These are phyloP conservation scores for Lasiodiplodia sp. DNA, from an alignment of 2,329 filamentous ascomycete species.

Conservation along the genomic window DNA sequence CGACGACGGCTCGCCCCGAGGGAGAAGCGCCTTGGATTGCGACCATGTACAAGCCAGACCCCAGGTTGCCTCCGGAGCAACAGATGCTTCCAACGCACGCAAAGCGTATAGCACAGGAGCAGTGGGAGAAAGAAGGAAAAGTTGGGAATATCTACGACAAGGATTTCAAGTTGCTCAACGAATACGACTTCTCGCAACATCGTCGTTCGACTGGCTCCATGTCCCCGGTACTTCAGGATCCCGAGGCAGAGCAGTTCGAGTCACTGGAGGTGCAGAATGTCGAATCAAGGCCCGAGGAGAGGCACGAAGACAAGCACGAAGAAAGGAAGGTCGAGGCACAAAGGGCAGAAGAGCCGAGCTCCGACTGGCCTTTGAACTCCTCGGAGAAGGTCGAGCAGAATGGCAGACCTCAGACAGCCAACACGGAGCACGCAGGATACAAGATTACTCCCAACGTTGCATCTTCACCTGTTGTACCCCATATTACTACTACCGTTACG, in stretches of 20 bases:
- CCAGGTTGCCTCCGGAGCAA: slow-evolving; percentile 89
- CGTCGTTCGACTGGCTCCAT: slow-evolving; percentile 8
- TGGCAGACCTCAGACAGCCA: slow-evolving; percentile 37
- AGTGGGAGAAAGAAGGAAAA: slow-evolving; percentile 92
- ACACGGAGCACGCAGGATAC: slow-evolving; percentile 51
- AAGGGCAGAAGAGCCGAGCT: not conserved
- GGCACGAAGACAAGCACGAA: not conserved
- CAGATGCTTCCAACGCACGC: slow-evolving; percentile 95
- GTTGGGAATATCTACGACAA: slow-evolving; percentile 86
- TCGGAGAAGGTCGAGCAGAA: slow-evolving; percentile 19
- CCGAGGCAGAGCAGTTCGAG: slow-evolving; percentile 37
- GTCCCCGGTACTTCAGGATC: slow-evolving; percentile 36
- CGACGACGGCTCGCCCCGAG: slow-evolving; percentile 75
- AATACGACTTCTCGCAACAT: slow-evolving; percentile 56
- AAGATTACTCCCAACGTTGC: slow-evolving; percentile 56
- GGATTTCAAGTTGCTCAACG: slow-evolving; percentile 82
- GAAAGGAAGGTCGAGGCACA: not conserved
- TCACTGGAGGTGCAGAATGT: not conserved
- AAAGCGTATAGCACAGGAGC: slow-evolving; percentile 87
- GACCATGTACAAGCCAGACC: slow-evolving; percentile 94
- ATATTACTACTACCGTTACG: slow-evolving; percentile 13
- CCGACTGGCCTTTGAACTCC: slow-evolving; percentile 6
- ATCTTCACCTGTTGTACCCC: slow-evolving; percentile 31
- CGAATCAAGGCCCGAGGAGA: not conserved
- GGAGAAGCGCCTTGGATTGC: slow-evolving; percentile 96